A percentile compares a stretch with the other conserved stretches of the same genome.
Evolutionary conservation across 1,284 basidiomycete genomes (phyloP).

Genomic region (Hypsizygus ulmarius): DNA sequence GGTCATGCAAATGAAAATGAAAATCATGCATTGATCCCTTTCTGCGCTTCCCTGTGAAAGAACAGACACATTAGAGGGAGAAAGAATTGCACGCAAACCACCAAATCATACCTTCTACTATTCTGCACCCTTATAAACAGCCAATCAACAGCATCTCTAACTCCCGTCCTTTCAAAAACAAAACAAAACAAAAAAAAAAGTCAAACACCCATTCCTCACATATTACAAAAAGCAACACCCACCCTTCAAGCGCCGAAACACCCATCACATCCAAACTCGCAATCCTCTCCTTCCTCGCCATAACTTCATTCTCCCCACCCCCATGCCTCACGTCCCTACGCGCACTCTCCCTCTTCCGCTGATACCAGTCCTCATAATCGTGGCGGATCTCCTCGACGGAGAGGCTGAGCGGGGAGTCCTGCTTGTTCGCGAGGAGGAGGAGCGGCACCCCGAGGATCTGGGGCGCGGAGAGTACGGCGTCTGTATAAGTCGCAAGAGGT

Average conservation of each 20-base stretch:
- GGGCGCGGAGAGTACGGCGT: constrained; percentile 80
- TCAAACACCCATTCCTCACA: neutral
- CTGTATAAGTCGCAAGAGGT: constrained; percentile 53
- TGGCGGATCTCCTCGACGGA: constrained; percentile 87
- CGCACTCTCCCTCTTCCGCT: constrained; percentile 67
- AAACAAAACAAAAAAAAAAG: too few species aligned
- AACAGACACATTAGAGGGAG: too few species aligned
- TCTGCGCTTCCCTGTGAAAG: constrained; percentile 15
- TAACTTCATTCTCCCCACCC: constrained; percentile 45
- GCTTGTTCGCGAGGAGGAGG: constrained; percentile 90
- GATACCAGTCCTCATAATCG: constrained; percentile 87
- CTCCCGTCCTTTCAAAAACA: constrained; percentile 91
- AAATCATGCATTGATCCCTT: constrained; percentile 14
- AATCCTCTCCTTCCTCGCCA: constrained; percentile 59
- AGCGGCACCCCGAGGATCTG: constrained; percentile 87
- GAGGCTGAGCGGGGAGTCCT: constrained; percentile 75
- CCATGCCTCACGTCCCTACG: constrained; percentile 48
- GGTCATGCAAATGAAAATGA: too few species aligned
- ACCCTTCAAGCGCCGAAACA: constrained; percentile 88
- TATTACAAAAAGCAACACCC: constrained; percentile 27
- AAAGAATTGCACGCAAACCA: neutral
- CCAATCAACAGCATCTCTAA: constrained; percentile 91
- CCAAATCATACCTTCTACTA: constrained; percentile 52
- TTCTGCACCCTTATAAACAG: constrained; percentile 91
- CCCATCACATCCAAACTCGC: constrained; percentile 92